Evolutionary conservation across 345 rosid genomes (phyloP), one percentile per base, ranked within the genome.

Genomic region (Rhodamnia argentea): DNA sequence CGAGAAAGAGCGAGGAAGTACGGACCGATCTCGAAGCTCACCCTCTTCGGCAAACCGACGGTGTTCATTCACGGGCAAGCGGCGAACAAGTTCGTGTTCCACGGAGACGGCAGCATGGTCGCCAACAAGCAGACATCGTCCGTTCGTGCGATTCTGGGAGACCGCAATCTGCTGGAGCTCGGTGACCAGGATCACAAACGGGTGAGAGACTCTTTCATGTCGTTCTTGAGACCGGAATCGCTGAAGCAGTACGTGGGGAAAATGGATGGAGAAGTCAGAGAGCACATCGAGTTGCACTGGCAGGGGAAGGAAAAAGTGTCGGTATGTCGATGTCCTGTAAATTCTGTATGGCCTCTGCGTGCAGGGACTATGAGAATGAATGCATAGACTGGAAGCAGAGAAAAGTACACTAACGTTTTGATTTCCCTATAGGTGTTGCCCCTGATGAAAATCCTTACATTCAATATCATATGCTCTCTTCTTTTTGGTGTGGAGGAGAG

Each of bases 11-110:
- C 10, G n/a, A 64, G 37, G 9, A 90, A 90, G 74, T 89, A 90
- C 4, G 93, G 94, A 3, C 89, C 91, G 0, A 29, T 92, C 37
- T 90, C 91, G 1, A 92, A 91, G 70, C 84, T 89, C 78, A 86
- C 82, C 26, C 55, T 92, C 27, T 82, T 88, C 8, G 90, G 88
- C 57, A 75, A 60, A 20, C 88, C 87, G 2, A 84, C 90, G 0
- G 88, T 89, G 42, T 89, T 92, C 86, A 37, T 92, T 2, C 84
- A 83, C 4, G 92, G 93, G 2, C 90, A 85, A 82, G 90, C 91
- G 5, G 90, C 91, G 1, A 92, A 90, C 85, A 89, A 90, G 86
- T 83, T 88, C 13, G 27, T 91, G 20, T 91, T 78, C 87, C 52
- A 78, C 23, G 40, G 88, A 13, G 82, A 87, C 37, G 23, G 85